Evolutionary conservation across 768 basidiomycete species (phyloP).

Genomic region (Mycena galopus): DNA sequence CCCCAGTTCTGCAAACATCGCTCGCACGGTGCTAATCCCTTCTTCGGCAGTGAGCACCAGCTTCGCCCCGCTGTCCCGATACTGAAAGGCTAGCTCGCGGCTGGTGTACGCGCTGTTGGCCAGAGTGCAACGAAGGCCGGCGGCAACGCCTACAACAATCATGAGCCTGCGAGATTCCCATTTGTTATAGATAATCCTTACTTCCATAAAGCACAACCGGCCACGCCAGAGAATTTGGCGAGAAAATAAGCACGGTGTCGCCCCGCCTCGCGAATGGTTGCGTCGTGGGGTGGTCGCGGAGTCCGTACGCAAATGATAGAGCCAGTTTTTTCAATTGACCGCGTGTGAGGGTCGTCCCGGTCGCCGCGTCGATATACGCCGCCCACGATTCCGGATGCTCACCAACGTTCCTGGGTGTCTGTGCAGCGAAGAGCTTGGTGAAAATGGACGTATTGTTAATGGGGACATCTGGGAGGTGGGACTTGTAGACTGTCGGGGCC

Average conservation of each 20-base stretch:
- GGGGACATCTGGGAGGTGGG: constrained; percentile 53
- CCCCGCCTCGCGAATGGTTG: constrained; percentile 55
- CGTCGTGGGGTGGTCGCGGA: constrained; percentile 59
- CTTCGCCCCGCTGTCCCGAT: constrained; percentile 72
- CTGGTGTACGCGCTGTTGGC: constrained; percentile 82
- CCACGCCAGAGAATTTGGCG: constrained; percentile 73
- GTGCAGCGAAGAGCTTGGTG: constrained; percentile 58
- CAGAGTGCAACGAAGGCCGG: constrained; percentile 76
- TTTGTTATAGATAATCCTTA: constrained; percentile 38
- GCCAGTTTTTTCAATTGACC: constrained; percentile 66
- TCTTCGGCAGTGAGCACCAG: constrained; percentile 74
- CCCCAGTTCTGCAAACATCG: constrained; percentile 37
- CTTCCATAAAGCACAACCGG: constrained; percentile 60
- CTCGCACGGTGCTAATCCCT: constrained; percentile 60
- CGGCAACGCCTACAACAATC: constrained; percentile 58
- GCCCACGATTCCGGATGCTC: constrained; percentile 55
- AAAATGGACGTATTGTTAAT: constrained; percentile 61
- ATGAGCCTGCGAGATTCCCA: neutral
- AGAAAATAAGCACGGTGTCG: constrained; percentile 73
- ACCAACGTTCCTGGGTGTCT: constrained; percentile 49
- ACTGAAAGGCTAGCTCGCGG: constrained; percentile 79
- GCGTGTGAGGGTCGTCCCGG: constrained; percentile 69
- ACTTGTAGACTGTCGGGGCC: constrained; percentile 62
- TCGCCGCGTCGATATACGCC: constrained; percentile 76
- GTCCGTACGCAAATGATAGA: constrained; percentile 69